Percentiles rank a stretch among this genome's conserved stretches.
phyloP scores from a whole-genome alignment of 257 asterid species.

The Lycium ferocissimum region DNA sequence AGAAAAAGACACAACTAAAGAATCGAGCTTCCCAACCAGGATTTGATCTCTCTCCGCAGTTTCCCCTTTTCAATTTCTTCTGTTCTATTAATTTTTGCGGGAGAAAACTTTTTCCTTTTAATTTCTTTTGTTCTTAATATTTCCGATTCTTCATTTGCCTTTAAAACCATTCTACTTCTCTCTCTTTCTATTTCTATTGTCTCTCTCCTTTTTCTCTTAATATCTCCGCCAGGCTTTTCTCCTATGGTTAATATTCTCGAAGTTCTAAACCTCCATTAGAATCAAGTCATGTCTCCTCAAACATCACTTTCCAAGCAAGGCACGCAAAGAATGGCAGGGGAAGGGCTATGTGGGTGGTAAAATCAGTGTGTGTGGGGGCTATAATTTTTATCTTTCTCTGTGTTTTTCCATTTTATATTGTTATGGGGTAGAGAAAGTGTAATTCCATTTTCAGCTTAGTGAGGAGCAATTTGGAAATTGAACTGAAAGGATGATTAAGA shows the following conservation, averaged over 20 bases:
- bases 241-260: background rate
- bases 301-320: background rate
- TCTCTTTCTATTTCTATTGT: background rate
- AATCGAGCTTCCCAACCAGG: background rate
- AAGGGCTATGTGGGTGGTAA: background rate
- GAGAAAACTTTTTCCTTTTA: constrained; percentile 2
- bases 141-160: background rate
- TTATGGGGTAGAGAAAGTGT: constrained; percentile 17
- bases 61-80: constrained; percentile 18
- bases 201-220: background rate
- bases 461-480: constrained; percentile 5
- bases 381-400: background rate
- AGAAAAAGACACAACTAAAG: background rate
- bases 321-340: background rate
- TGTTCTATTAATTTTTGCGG: background rate
- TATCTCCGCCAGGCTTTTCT: background rate
- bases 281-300: background rate
- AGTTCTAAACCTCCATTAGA: background rate
- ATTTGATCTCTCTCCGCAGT: background rate
- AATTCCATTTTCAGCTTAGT: background rate
- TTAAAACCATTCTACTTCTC: background rate
- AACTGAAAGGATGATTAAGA: constrained; percentile 11
- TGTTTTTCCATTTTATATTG: constrained; percentile 1
- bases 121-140: background rate
- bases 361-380: constrained; percentile 5